Base-by-base conservation (phyloP, 306 rosid genomes). In the Oxytropis ochrocephala region DNA sequence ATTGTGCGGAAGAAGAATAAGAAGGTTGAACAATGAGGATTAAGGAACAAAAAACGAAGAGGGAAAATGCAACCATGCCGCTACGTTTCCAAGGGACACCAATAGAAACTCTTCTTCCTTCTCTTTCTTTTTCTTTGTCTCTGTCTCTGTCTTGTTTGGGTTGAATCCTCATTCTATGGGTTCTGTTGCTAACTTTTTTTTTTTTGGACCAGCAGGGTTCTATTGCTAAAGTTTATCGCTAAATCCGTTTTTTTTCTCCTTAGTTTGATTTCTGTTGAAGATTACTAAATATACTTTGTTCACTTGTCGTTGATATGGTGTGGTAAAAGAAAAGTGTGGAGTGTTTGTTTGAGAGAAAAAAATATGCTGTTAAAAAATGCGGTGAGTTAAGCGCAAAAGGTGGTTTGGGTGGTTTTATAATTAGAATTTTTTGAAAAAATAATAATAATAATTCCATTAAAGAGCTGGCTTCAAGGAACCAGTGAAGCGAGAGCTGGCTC, bases 51-150 rank as follows among this genome's bases (percentile, higher is more conserved):
- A 75, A 44, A 8, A 78, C 4, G 55, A 83, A 57, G 39, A 82
- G 0, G 60, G 78, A 56, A 54, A 78, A 76, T 19, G 64, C 21
- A 32, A 79, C 85, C 96, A 90, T 90, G 5, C 43, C 59, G 56
- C 10, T 30, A 18, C 9, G 70, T 75, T 67, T 70, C 11, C 5
- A 33, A n/a, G 74, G 59, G 8, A 57, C 24, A 27, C 18, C 29
- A 39, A 50, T n/a, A 36, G 64, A 8, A n/a, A 33, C 19, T 42
- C 5, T 58, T 8, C 50, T 21, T 35, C 43, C 13, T 8, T 67
- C n/a, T 24, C 11, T 35, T 6, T 29, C 39, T 55, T 2, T 52
- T 5, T 42, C 17, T 11, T 1, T 44, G 1, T 19, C 49, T 50
- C 8, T 32, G 2, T 56, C 39, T 35, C 42, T 17, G 21, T 47